phyloP scores from a whole-genome alignment of 257 asterid genomes.

The Datura wrightii region DNA sequence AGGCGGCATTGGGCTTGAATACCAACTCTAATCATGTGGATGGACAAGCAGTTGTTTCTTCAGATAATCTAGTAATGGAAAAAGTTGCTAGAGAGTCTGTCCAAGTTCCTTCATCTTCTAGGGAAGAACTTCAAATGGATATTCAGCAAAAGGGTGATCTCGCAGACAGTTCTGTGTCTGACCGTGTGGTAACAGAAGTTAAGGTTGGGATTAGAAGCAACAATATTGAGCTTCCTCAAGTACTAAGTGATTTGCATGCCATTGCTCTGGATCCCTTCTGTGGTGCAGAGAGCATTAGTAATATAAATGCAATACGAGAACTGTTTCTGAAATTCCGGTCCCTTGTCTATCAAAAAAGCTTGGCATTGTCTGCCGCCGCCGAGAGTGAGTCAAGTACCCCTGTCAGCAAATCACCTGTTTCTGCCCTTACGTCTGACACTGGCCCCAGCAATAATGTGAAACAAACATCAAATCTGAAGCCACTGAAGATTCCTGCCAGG shows the following conservation, averaged over 20 bases:
- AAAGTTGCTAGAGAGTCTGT: constrained; percentile 37
- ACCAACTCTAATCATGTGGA: constrained; percentile 37
- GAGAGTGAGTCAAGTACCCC: constrained; percentile 60
- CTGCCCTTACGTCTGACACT: constrained; percentile 34
- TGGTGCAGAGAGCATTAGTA: constrained; percentile 45
- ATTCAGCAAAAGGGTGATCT: constrained; percentile 34
- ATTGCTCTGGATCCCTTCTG: constrained; percentile 80
- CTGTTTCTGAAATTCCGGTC: constrained; percentile 73
- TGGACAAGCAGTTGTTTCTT: constrained; percentile 43
- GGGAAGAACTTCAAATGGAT: constrained; percentile 40
- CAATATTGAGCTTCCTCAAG: constrained; percentile 46
- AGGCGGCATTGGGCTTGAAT: constrained; percentile 46
- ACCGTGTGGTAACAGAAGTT: constrained; percentile 38
- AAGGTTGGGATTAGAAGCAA: constrained; percentile 36
- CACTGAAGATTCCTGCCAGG: constrained; percentile 54
- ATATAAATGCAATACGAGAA: constrained; percentile 45
- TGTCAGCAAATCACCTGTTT: constrained; percentile 37
- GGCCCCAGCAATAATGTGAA: constrained; percentile 42
- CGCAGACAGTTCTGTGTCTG: constrained; percentile 35
- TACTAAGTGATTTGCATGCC: constrained; percentile 62
- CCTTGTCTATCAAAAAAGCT: constrained; percentile 84
- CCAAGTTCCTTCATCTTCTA: constrained; percentile 36
- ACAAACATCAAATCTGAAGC: constrained; percentile 52
- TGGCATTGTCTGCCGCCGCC: constrained; percentile 45
- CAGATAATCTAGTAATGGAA: constrained; percentile 39